These are phyloP conservation scores for Ceratocystiopsis brevicomis DNA, from an alignment of 2,329 filamentous ascomycete species.

Conservation along the genomic window DNA sequence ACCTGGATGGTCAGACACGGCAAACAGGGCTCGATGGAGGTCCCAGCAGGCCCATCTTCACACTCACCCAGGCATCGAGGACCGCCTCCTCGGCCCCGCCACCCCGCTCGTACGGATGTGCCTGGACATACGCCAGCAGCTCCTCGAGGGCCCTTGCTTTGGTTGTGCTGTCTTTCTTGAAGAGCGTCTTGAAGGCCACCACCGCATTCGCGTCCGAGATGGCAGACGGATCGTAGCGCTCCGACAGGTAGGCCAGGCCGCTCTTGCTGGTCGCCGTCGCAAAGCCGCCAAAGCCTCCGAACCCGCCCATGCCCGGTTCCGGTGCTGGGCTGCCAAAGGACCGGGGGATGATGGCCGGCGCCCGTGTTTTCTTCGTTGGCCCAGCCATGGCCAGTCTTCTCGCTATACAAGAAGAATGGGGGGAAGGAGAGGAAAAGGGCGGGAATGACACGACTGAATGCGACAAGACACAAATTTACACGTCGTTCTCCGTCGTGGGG, in stretches of 20 bases:
- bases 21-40: no score
- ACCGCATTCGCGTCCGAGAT: slow-evolving; percentile 67
- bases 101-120: slow-evolving; percentile 30
- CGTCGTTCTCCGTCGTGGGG: no score
- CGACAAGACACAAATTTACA: no score
- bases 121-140: slow-evolving; percentile 44
- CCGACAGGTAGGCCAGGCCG: slow-evolving; percentile 66
- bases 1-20: slow-evolving; percentile 30
- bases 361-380: no score
- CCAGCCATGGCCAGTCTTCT: no score
- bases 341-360: no score
- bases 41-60: no score
- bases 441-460: no score
- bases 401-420: no score
- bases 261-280: slow-evolving; percentile 19
- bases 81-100: slow-evolving; percentile 59
- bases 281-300: slow-evolving; percentile 23
- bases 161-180: slow-evolving; percentile 84
- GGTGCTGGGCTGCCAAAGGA: neutral
- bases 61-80: slow-evolving; percentile 59
- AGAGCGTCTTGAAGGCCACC: slow-evolving; percentile 79
- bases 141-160: slow-evolving; percentile 85
- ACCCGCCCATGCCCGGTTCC: slow-evolving; percentile 4
- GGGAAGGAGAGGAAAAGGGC: no score
- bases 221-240: slow-evolving; percentile 60